Percentiles rank a stretch among this genome's conserved stretches.
phyloP scores from a whole-genome alignment of 331 rosid species.

The Malus hybrid region DNA sequence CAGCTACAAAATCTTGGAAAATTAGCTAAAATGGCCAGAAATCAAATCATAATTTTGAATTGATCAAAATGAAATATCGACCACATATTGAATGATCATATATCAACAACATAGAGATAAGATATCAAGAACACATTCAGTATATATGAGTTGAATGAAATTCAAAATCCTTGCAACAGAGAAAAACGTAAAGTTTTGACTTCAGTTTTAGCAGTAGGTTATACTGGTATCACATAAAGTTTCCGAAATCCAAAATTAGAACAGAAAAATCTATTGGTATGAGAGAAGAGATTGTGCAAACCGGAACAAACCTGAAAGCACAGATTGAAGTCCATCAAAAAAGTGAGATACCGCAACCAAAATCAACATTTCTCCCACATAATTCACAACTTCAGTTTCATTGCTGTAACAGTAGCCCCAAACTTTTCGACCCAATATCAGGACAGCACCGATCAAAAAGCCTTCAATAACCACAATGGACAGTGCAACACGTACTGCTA shows the following conservation, averaged over 20 bases:
- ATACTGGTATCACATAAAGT: not conserved
- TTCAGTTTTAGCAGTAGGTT: not conserved
- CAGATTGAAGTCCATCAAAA: constrained; percentile 33
- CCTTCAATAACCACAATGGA: constrained; percentile 19
- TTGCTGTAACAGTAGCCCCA: constrained; percentile 39
- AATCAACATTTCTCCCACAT: constrained; percentile 20
- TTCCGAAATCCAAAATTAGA: not conserved
- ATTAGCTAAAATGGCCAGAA: no score
- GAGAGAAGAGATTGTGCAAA: not conserved
- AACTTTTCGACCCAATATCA: constrained; percentile 15
- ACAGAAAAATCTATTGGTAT: no score
- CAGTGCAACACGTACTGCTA: constrained; percentile 20
- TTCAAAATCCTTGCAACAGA: no score
- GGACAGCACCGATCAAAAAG: not conserved
- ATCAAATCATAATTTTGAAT: no score
- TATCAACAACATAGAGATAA: no score
- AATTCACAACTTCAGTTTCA: constrained; percentile 17
- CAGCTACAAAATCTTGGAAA: not conserved
- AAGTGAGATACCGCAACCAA: constrained; percentile 26
- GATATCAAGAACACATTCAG: no score
- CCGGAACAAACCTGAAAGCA: constrained; percentile 25
- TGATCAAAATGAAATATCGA: no score
- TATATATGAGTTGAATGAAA: not conserved
- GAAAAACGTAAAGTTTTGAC: not conserved
- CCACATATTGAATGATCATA: no score